Evolutionary conservation across 2,329 filamentous ascomycete genomes (phyloP), one percentile per base, ranked within the genome.

Genomic region (Aspergillus ochraceus): DNA sequence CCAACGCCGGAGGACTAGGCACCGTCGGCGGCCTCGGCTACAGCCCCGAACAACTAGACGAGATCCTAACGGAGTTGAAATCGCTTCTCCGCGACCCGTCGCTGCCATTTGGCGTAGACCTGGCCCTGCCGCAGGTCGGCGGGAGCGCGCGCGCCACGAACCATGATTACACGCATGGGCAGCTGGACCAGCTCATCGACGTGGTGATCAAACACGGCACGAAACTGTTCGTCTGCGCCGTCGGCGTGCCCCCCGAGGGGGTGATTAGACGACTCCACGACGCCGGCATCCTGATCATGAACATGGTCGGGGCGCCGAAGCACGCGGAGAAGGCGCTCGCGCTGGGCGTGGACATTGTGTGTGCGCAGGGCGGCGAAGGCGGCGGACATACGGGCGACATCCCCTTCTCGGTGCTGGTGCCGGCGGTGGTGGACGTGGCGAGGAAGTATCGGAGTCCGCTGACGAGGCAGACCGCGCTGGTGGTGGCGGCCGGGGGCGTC

Each of bases 241-340:
- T 97, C 0, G 94, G 94, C 9, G 89, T 97, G 22, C 94, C 94
- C 17, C 91, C 93, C 0, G 80, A 81, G 50, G 76, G 81, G 59
- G 86, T 93, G 4, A 89, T 97, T 59, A 87, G 91, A 66, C 80
- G 87, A 50, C 81, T 98, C 49, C 94, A 98, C 71, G 82, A 83
- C 9, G 89, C 90, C 0, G 90, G 90, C 0, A 90, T 98, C 46
- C 73, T 96, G 60, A 83, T 97, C 39, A 97, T 97, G 92, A 97
- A 97, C 76, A 97, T 97, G 93, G 92, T 97, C 20, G 94, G 94
- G 0, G 90, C 93, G 69, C 93, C 94, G 2, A 92, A 90, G 74
- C 94, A 98, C 75, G 93, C 93, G 0, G 85, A 89, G 74, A 97
- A 97, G 79, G 93, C 93, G 2, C 81, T 98, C 4, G 86, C 92